Conservation (phyloP, 352 stramenopile genomes). For the Pythium aristosporum region DNA sequence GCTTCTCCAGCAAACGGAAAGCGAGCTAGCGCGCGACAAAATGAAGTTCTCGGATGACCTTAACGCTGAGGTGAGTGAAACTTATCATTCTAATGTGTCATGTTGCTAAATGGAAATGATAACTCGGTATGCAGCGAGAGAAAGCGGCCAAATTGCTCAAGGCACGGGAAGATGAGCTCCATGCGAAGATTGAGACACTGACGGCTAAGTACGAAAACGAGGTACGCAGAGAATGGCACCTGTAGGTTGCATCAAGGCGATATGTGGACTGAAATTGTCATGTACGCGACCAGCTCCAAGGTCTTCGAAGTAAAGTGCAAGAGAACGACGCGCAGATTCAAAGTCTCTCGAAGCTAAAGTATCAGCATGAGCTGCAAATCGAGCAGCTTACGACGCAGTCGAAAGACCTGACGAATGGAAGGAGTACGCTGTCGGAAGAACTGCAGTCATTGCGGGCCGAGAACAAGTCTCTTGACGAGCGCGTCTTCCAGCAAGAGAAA, state of each 20-base stretch:
- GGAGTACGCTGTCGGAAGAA: constrained; percentile 40
- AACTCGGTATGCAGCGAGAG: constrained; percentile 33
- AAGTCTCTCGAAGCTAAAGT: constrained; percentile 66
- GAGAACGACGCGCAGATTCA: constrained; percentile 55
- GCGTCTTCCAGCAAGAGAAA: constrained; percentile 82
- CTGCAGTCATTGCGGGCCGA: constrained; percentile 54
- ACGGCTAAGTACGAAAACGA: constrained; percentile 64
- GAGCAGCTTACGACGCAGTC: constrained; percentile 65
- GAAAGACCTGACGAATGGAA: constrained; percentile 53
- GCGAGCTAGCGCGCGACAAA: constrained; percentile 56
- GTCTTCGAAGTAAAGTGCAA: constrained; percentile 43
- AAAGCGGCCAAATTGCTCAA: constrained; percentile 48
- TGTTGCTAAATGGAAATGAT: background rate
- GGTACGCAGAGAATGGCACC: constrained; percentile 26
- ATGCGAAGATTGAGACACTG: constrained; percentile 62
- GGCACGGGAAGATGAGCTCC: constrained; percentile 59
- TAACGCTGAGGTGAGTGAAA: constrained; percentile 39
- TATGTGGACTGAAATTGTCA: background rate
- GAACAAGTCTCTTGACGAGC: constrained; percentile 84
- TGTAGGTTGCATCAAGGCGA: background rate
- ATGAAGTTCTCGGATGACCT: constrained; percentile 71
- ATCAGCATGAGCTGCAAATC: constrained; percentile 77
- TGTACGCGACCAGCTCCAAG: constrained; percentile 35
- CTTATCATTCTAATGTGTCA: background rate
- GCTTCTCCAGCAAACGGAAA: constrained; percentile 53